Evolutionary conservation across 2,329 filamentous ascomycete genomes (phyloP).

Genomic region (Penicillium vulpinum): DNA sequence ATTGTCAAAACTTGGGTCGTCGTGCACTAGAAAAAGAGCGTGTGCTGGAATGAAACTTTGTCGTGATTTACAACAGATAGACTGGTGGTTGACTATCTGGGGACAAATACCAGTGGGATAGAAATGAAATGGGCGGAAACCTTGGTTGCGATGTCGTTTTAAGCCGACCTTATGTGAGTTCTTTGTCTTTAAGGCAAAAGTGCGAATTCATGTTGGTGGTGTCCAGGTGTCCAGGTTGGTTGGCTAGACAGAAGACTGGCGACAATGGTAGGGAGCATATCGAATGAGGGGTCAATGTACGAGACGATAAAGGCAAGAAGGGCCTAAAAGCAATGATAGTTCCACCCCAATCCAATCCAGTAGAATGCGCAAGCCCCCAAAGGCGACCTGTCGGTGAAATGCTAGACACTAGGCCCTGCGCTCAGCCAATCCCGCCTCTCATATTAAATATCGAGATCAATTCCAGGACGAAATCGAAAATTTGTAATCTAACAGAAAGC

Average conservation of each 20-base stretch:
- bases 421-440: neutral
- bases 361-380: neutral
- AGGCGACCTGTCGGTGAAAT: neutral
- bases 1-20: neutral
- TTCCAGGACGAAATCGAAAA: neutral
- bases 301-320: constrained; percentile 1
- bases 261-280: neutral
- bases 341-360: neutral
- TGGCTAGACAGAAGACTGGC: neutral
- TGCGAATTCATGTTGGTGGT: neutral
- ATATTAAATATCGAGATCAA: constrained; percentile 3
- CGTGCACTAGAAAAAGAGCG: neutral
- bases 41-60: neutral
- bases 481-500: constrained; percentile 7
- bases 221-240: neutral
- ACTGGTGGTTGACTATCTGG: constrained; percentile 9
- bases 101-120: constrained; percentile 6
- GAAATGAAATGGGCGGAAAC: constrained; percentile 2
- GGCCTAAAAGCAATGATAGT: neutral
- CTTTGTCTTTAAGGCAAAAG: neutral
- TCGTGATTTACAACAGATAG: constrained; percentile 19
- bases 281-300: constrained; percentile 8
- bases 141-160: neutral
- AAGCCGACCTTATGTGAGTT: neutral
- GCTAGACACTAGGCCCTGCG: constrained; percentile 4